Conservation (phyloP, 345 rosid species). For the Excoecaria cochinchinensis region DNA sequence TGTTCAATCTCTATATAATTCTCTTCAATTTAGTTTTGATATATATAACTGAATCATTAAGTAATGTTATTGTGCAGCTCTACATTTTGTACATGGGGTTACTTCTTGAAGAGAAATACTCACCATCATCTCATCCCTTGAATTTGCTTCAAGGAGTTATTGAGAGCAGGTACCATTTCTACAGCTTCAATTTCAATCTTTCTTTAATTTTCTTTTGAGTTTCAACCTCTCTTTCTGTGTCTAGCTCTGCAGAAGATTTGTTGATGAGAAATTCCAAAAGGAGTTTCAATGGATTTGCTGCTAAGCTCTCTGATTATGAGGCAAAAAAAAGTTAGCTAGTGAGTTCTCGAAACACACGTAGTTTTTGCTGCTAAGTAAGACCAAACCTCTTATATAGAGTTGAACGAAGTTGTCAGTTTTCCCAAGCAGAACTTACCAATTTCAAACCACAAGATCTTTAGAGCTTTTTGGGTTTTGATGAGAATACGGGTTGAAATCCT, state of each 20-base stretch:
- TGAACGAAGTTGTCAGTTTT: constrained; percentile 51
- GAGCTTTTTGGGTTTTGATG: too few species aligned
- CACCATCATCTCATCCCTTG: constrained; percentile 24
- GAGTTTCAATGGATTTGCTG: too few species aligned
- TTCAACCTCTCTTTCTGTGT: background rate
- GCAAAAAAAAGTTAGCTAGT: too few species aligned
- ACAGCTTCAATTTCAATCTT: background rate
- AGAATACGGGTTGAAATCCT: background rate
- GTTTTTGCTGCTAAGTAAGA: too few species aligned
- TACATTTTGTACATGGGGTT: constrained; percentile 50
- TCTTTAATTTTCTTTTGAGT: background rate
- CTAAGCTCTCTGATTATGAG: too few species aligned
- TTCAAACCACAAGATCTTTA: constrained; percentile 55
- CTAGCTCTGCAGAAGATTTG: too few species aligned
- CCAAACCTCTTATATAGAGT: constrained; percentile 20
- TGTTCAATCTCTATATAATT: too few species aligned
- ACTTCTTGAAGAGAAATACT: constrained; percentile 23
- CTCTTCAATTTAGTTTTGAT: background rate
- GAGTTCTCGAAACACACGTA: too few species aligned
- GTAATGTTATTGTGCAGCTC: constrained; percentile 15
- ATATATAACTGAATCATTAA: background rate
- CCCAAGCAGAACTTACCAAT: constrained; percentile 33
- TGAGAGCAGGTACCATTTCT: constrained; percentile 10
- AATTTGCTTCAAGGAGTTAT: constrained; percentile 26
- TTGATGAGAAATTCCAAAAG: too few species aligned